Base-by-base conservation (phyloP, 352 stramenopile genomes). In the Pythium monospermum region DNA sequence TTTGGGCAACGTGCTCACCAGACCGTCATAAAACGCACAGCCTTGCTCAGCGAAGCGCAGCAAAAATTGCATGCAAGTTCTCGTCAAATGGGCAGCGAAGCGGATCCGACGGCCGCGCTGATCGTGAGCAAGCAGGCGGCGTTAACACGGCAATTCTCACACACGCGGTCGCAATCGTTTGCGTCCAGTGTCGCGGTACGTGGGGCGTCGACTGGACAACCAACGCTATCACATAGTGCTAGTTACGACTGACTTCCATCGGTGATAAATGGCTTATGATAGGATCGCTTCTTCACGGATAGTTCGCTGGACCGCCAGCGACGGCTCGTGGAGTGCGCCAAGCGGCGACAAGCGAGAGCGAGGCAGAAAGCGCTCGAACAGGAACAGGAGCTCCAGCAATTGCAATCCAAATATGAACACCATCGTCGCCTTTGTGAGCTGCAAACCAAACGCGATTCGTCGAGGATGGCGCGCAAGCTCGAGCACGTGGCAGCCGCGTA, bases 241-340 rank as follows among this genome's bases (percentile, higher is more conserved):
- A n/a, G n/a, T n/a, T n/a, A n/a, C n/a, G n/a, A n/a, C n/a, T 35
- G 30, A 35, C 30, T 35, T 8, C 18, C 26, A 19, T 51, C 1
- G 19, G 7, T 40, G 44, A 35, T 28, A 2, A 21, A 3, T 35
- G 23, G 40, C 18, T 22, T 13, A 16, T n/a, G 2, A 19, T 23
- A 90, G 79, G 66, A 90, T 43, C 74, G 79, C 25, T 90, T 90
- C 51, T 90, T 77, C 59, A 66, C 64, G 0, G 79, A 90, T 55
- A 87, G 84, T 15, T 90, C 79, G 7, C 74, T 90, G 10, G 61
- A 67, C 19, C 61, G 74, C 6, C 71, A 85, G 45, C 64, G 64
- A 13, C 68, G 72, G 1, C n/a, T 85, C 13, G 52, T 87, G 6
- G 73, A 87, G 42, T 76, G 61, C 27, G 74, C 75, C 10, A 80